phyloP scores from a whole-genome alignment of 495 filamentous ascomycete species.

The Penicillium bialowiezense region DNA sequence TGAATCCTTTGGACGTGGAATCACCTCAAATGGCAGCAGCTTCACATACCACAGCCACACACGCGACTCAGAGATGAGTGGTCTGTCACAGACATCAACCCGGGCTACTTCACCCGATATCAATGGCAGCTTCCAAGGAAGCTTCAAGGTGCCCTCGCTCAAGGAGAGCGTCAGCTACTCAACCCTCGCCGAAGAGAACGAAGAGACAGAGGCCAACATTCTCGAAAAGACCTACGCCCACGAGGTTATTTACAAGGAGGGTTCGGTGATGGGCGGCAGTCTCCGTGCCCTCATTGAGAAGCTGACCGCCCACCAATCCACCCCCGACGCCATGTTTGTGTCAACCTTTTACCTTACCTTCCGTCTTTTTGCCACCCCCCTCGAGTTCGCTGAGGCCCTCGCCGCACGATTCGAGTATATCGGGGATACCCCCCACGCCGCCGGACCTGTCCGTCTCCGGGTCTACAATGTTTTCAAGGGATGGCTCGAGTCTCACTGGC shows the following conservation, averaged over 20 bases:
- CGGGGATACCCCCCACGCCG: slow-evolving; percentile 67
- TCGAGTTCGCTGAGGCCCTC: slow-evolving; percentile 74
- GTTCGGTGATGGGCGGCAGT: slow-evolving; percentile 89
- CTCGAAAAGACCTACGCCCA: slow-evolving; percentile 84
- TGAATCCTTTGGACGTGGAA: slow-evolving; percentile 39
- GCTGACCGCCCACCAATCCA: slow-evolving; percentile 88
- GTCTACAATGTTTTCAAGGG: slow-evolving; percentile 97
- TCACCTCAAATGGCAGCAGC: slow-evolving; percentile 58
- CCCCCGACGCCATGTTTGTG: slow-evolving; percentile 89
- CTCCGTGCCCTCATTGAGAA: slow-evolving; percentile 89
- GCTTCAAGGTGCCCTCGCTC: slow-evolving; percentile 43
- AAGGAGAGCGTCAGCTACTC: slow-evolving; percentile 58
- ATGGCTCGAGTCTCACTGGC: slow-evolving; percentile 97
- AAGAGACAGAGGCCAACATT: slow-evolving; percentile 76
- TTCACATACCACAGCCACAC: slow-evolving; percentile 73
- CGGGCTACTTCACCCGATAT: slow-evolving; percentile 86
- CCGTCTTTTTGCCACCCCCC: slow-evolving; percentile 84
- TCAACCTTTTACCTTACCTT: slow-evolving; percentile 97
- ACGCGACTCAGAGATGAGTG: slow-evolving; percentile 78
- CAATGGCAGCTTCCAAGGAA: slow-evolving; percentile 29
- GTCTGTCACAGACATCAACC: slow-evolving; percentile 79
- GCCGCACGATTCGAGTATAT: slow-evolving; percentile 92
- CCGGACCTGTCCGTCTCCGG: slow-evolving; percentile 77
- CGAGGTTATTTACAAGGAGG: slow-evolving; percentile 92
- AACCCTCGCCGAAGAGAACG: slow-evolving; percentile 66